Conservation (phyloP, 306 rosid genomes). For the Glycyrrhiza uralensis region DNA sequence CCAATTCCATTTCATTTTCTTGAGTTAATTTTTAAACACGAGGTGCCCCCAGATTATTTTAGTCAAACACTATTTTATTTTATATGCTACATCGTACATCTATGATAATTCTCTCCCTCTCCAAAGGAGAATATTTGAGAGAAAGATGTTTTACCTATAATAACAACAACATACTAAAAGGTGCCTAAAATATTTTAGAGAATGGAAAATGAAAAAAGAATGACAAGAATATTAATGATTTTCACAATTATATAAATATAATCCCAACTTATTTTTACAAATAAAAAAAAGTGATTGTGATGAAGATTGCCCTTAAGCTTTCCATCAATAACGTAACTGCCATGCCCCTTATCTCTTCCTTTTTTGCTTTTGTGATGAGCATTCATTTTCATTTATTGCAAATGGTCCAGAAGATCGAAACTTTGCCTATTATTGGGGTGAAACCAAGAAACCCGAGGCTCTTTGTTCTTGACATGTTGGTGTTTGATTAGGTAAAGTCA, state of each 20-base stretch:
- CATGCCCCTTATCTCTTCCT: neutral
- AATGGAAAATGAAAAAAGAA: neutral
- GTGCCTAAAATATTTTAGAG: neutral
- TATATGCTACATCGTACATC: conserved; percentile 40
- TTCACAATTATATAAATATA: neutral
- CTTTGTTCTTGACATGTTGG: conserved; percentile 28
- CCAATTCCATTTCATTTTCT: neutral
- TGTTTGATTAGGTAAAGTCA: conserved; percentile 33
- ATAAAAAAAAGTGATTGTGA: neutral
- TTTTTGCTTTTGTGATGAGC: conserved; percentile 11
- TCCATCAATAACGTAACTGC: conserved; percentile 8
- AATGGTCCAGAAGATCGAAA: conserved; percentile 51
- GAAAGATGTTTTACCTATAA: neutral
- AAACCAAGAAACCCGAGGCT: conserved; percentile 35
- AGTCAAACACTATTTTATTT: conserved; percentile 63
- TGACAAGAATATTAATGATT: neutral
- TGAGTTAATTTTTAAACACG: conserved; percentile 20
- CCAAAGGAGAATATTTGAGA: conserved; percentile 11
- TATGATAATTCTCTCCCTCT: neutral
- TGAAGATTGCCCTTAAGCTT: conserved; percentile 1
- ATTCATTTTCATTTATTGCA: conserved; percentile 41
- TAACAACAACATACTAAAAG: neutral
- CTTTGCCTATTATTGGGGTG: conserved; percentile 38
- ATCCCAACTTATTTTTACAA: neutral
- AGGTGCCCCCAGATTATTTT: conserved; percentile 31